Evolutionary conservation across 225 moss, liverwort and hornwort species (phyloP), one percentile per base, ranked within the genome.

Genomic region (Rhytidiadelphus loreus): DNA sequence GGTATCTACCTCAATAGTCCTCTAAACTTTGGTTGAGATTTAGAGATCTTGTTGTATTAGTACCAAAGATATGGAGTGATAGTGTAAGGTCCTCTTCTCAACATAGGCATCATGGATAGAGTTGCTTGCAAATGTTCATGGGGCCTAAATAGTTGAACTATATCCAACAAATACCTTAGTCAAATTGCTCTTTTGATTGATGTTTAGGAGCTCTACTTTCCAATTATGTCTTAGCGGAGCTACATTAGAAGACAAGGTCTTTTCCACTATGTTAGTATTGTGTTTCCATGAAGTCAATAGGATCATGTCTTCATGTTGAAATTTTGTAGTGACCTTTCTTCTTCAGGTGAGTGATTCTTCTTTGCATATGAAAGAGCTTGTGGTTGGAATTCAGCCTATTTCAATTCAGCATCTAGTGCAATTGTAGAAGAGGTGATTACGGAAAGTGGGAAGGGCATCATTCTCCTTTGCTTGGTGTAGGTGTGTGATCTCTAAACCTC

Each of bases 401-500:
- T 7, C 1, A 41, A 15, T 72, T 44, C 1, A 28, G 0, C 9
- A 44, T 29, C 6, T 2, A 2, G 6, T 11, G 28, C 16, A 15
- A 4, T 44, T 9, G 8, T 28, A 16, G 16, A 43, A 24, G 43
- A 41, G 43, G 0, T 9, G 2, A 14, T 26, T 5, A 6, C 0
- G 0, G 6, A 29, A 43, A 37, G 43, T 44, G 4, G 29, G 6
- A 44, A 46, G 11, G 18, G 11, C 2, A 6, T 46, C 3, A 11
- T 44, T 73, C 6, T 18, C 11, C 30, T 11, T 73, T 30, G 13
- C 19, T 1, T 29, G 4, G 7, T 29, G 2, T 29, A 16, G 11
- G 73, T 73, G 17, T 4, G 44, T 46, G 28, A 30, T 73, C 30
- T 30, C 3, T 30, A 10, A 30, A 14, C 17, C 3, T 29, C 2